Percentiles rank a stretch among this genome's conserved stretches.
These are phyloP conservation scores for Hyphopichia pseudoburtonii DNA, from an alignment of 1,139 yeast species.

Conservation along the genomic window DNA sequence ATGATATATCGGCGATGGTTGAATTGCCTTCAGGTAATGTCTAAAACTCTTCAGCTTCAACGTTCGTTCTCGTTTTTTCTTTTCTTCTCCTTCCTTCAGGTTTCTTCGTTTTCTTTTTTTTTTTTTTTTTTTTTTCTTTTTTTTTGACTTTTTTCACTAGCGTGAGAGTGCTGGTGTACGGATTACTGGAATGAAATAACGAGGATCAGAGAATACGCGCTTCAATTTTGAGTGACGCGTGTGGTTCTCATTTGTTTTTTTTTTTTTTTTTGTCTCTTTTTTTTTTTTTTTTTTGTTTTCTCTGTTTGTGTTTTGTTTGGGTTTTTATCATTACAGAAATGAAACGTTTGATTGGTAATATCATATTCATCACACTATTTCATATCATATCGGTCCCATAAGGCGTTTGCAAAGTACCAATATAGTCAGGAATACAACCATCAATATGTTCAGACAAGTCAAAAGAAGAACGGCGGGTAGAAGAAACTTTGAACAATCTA, in stretches of 20 bases:
- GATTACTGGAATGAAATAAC: not conserved
- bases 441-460: constrained; percentile 68
- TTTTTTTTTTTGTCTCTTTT: not conserved
- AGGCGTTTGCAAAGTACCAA: too few species aligned
- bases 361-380: too few species aligned
- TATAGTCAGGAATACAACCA: not conserved
- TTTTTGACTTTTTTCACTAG: constrained; percentile 1
- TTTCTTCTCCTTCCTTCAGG: constrained; percentile 1
- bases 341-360: too few species aligned
- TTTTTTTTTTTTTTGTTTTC: not conserved
- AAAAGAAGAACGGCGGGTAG: constrained; percentile 78
- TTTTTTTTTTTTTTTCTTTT: not conserved
- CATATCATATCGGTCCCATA: too few species aligned
- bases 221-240: too few species aligned
- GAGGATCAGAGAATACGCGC: too few species aligned
- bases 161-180: too few species aligned
- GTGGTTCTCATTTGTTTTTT: not conserved
- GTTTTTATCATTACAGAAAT: not conserved
- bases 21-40: not conserved
- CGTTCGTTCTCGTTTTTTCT: constrained; percentile 1
- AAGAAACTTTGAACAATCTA: constrained; percentile 55
- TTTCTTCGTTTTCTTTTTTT: not conserved
- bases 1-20: not conserved
- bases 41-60: too few species aligned
- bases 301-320: not conserved